phyloP scores from a whole-genome alignment of 2,329 filamentous ascomycete genomes.

The Tothia fuscella region DNA sequence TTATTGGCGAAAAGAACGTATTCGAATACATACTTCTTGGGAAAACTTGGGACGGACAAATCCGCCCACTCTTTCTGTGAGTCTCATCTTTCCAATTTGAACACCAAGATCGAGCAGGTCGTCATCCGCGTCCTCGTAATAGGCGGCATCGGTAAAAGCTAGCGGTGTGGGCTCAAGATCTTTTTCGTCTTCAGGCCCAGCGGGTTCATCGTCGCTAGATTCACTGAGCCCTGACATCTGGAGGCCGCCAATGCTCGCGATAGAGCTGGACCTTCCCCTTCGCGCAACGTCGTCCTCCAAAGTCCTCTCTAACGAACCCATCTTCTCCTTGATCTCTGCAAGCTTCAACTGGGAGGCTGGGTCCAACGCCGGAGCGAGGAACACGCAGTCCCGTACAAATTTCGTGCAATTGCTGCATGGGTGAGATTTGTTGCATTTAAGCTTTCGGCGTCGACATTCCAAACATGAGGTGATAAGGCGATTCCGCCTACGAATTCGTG shows the following conservation, averaged over 20 bases:
- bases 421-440: constrained; percentile 64
- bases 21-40: constrained; percentile 47
- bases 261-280: constrained; percentile 12
- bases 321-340: constrained; percentile 68
- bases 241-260: constrained; percentile 6
- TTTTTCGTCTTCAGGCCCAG: constrained; percentile 40
- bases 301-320: constrained; percentile 57
- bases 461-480: constrained; percentile 58
- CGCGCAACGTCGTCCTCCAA: constrained; percentile 56
- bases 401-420: constrained; percentile 58
- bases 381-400: constrained; percentile 43
- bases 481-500: constrained; percentile 44
- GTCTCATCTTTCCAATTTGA: constrained; percentile 56
- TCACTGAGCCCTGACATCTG: constrained; percentile 17
- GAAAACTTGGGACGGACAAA: constrained; percentile 57
- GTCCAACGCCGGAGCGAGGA: constrained; percentile 56
- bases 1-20: not conserved
- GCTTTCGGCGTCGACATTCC: constrained; percentile 61
- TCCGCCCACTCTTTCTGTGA: constrained; percentile 64
- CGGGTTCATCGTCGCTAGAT: constrained; percentile 42
- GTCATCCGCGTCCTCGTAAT: constrained; percentile 53
- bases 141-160: constrained; percentile 53
- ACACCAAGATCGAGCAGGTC: constrained; percentile 63
- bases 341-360: constrained; percentile 56
- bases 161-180: constrained; percentile 51